A percentile compares a stretch with the other conserved stretches of the same genome.
phyloP scores from a whole-genome alignment of 345 rosid genomes.

The Arabidopsis suecica region DNA sequence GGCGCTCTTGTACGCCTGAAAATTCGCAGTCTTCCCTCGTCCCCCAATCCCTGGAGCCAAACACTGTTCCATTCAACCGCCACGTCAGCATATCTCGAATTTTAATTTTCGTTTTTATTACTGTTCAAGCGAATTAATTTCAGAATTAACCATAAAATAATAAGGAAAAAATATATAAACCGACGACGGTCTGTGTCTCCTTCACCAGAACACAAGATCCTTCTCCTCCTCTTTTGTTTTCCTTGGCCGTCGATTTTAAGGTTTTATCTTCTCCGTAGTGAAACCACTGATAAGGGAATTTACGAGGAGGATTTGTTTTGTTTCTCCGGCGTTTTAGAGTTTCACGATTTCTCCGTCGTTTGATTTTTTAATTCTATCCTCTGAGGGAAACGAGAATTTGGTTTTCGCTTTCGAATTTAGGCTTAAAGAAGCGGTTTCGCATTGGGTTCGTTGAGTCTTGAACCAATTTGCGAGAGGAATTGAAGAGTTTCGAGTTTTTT shows the following conservation, averaged over 20 bases:
- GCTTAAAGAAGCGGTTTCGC: conserved; percentile 17
- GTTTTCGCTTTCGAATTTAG: conserved; percentile 18
- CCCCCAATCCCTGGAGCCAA: conserved; percentile 51
- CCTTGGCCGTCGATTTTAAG: conserved; percentile 39
- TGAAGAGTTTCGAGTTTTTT: conserved; percentile 8
- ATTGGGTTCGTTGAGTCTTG: conserved; percentile 34
- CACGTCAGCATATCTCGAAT: conserved; percentile 39
- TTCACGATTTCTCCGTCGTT: background rate
- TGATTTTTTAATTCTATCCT: conserved; percentile 9
- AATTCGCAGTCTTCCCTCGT: conserved; percentile 45
- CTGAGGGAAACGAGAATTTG: conserved; percentile 1
- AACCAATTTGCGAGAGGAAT: conserved; percentile 30
- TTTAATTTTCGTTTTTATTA: background rate
- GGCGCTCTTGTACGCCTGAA: conserved; percentile 39
- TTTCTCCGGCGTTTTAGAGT: conserved; percentile 2
- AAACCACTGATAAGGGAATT: conserved; percentile 4
- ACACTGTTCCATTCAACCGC: conserved; percentile 33
- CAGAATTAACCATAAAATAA: conserved; percentile 9
- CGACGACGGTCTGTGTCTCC: conserved; percentile 40
- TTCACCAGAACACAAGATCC: conserved; percentile 40
- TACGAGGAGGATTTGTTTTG: conserved; percentile 10
- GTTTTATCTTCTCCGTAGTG: conserved; percentile 27
- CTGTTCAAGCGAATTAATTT: conserved; percentile 10
- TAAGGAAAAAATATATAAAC: conserved; percentile 33
- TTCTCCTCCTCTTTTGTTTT: conserved; percentile 36